A percentile compares a stretch with the other conserved stretches of the same genome.
These are phyloP conservation scores for Beauveria varroae DNA, from an alignment of 2,329 filamentous ascomycete species.

Conservation along the genomic window DNA sequence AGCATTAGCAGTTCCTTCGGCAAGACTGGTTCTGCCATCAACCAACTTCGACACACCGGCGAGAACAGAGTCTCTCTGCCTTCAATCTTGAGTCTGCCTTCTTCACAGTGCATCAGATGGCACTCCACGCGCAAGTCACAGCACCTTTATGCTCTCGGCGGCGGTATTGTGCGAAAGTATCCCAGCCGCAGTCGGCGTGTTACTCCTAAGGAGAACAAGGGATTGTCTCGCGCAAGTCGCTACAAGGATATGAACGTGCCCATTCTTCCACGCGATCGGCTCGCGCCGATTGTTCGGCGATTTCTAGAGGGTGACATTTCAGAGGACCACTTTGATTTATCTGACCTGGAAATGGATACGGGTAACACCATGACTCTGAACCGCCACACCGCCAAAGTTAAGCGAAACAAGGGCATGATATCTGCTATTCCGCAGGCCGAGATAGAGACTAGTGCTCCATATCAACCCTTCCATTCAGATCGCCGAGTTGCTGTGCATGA, in stretches of 20 bases:
- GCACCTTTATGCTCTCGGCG: constrained; percentile 56
- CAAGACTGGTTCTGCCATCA: constrained; percentile 63
- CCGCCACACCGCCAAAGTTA: constrained; percentile 28
- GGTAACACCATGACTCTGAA: constrained; percentile 47
- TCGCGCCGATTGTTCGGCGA: constrained; percentile 49
- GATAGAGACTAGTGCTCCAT: constrained; percentile 91
- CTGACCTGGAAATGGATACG: constrained; percentile 44
- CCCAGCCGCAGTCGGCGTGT: constrained; percentile 49
- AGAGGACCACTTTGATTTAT: constrained; percentile 48
- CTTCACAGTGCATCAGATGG: constrained; percentile 57
- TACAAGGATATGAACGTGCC: constrained; percentile 62
- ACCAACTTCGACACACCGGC: constrained; percentile 63
- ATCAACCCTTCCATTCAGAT: constrained; percentile 94
- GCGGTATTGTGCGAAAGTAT: constrained; percentile 60
- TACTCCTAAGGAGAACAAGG: constrained; percentile 45
- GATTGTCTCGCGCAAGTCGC: constrained; percentile 47
- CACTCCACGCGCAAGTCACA: constrained; percentile 55
- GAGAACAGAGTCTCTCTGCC: constrained; percentile 70
- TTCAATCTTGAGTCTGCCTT: constrained; percentile 42
- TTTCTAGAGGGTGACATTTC: constrained; percentile 43
- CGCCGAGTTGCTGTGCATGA: constrained; percentile 72
- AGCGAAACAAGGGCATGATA: constrained; percentile 41
- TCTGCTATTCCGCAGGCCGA: constrained; percentile 69
- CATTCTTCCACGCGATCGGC: constrained; percentile 49
- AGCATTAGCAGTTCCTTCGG: constrained; percentile 68